Evolutionary conservation across 192 early-diverging fungal species (phyloP).

Genomic region (Coemansia sp.): DNA sequence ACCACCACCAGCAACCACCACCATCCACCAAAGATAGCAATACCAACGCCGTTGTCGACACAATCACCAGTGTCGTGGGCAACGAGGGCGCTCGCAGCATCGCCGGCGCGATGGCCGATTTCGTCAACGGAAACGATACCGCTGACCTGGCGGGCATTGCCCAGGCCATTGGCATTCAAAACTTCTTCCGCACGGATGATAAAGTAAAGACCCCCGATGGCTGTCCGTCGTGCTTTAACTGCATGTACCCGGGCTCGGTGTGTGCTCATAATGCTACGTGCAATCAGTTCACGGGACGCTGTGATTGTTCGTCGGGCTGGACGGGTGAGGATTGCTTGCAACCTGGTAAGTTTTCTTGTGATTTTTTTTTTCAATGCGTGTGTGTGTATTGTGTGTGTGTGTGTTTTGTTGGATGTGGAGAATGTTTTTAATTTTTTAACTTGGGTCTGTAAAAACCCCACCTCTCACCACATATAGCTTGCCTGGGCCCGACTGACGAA

Average conservation of each 20-base stretch:
- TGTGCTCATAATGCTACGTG: slow-evolving; percentile 77
- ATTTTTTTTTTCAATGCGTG: too few species aligned
- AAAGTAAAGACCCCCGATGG: slow-evolving; percentile 49
- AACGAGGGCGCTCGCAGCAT: slow-evolving; percentile 13
- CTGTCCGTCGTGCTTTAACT: slow-evolving; percentile 85
- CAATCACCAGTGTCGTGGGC: background rate
- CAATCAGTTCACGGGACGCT: slow-evolving; percentile 70
- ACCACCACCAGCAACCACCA: background rate
- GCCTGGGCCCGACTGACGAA: slow-evolving; percentile 68
- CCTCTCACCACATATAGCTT: too few species aligned
- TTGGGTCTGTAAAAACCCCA: too few species aligned
- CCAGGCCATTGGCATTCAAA: slow-evolving; percentile 41
- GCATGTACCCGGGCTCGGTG: slow-evolving; percentile 67
- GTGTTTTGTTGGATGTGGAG: background rate
- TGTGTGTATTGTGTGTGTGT: background rate
- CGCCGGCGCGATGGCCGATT: slow-evolving; percentile 18
- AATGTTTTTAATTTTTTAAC: too few species aligned
- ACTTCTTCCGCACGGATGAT: slow-evolving; percentile 33
- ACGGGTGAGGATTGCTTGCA: slow-evolving; percentile 74
- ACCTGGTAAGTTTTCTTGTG: slow-evolving; percentile 48
- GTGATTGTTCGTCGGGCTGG: slow-evolving; percentile 75
- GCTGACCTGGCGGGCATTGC: slow-evolving; percentile 26
- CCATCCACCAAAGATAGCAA: background rate
- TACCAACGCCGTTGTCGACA: background rate
- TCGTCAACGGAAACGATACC: slow-evolving; percentile 40